Percentiles rank a stretch among this genome's conserved stretches.
Conservation (phyloP, 495 filamentous ascomycete species). For the Parachaetomium inaequale region DNA sequence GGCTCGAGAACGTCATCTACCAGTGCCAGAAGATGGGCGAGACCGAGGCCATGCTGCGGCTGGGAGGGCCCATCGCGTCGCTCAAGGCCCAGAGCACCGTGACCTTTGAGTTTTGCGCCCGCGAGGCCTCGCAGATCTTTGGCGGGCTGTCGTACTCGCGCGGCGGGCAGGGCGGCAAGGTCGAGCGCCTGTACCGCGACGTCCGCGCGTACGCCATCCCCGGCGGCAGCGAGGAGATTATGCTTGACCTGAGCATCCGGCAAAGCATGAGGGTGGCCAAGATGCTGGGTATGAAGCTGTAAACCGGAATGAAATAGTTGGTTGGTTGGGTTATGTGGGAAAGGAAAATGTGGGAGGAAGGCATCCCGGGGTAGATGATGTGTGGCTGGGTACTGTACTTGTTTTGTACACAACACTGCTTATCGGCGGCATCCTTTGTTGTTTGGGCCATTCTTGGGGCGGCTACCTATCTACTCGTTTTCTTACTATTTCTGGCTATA, state of each 20-base stretch:
- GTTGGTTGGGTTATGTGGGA: neutral
- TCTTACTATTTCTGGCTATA: neutral
- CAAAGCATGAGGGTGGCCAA: constrained; percentile 88
- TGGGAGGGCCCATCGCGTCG: constrained; percentile 90
- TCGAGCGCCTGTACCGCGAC: constrained; percentile 92
- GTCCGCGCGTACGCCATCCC: constrained; percentile 98
- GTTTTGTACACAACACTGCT: neutral
- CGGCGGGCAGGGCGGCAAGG: constrained; percentile 92
- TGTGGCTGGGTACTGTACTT: neutral
- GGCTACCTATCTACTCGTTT: neutral
- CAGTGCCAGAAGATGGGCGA: constrained; percentile 91
- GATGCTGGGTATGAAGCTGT: constrained; percentile 94
- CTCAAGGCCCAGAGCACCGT: constrained; percentile 90
- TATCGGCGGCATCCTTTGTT: neutral
- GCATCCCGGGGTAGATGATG: neutral
- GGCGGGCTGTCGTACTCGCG: constrained; percentile 90
- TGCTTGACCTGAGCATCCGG: constrained; percentile 94
- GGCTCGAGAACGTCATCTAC: constrained; percentile 95
- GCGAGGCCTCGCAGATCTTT: constrained; percentile 96
- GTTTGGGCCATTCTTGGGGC: neutral
- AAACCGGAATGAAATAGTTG: constrained; percentile 28
- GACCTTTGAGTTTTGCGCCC: constrained; percentile 95
- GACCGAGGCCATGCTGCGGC: constrained; percentile 90
- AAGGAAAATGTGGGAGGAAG: neutral
- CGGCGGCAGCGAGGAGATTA: constrained; percentile 96